Percentiles rank a stretch among this genome's conserved stretches.
phyloP scores from a whole-genome alignment of 441 rosid genomes.

The California macrophylla region DNA sequence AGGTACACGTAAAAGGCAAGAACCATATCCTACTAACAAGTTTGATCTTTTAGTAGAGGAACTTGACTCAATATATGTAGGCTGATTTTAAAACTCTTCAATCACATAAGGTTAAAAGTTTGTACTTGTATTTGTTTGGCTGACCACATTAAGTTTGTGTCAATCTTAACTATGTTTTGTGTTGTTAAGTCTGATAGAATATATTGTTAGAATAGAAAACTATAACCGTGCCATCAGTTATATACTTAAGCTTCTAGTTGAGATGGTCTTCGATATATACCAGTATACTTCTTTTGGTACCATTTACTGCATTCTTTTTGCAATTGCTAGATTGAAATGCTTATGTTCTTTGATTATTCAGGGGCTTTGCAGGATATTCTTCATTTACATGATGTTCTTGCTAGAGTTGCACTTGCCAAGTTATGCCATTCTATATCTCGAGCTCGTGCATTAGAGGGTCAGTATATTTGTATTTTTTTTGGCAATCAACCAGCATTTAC shows the following conservation, averaged over 20 bases:
- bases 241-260: not conserved
- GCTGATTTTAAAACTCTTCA: too few species aligned
- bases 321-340: conserved; percentile 17
- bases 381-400: conserved; percentile 98
- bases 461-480: conserved; percentile 19
- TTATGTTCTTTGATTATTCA: conserved; percentile 31
- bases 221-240: not conserved
- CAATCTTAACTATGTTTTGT: not conserved
- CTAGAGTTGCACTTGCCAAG: conserved; percentile 92
- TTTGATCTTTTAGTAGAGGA: too few species aligned
- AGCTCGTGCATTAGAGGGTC: conserved; percentile 95
- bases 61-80: too few species aligned
- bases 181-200: not conserved
- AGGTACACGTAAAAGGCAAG: too few species aligned
- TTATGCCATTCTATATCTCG: conserved; percentile 80
- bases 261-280: not conserved
- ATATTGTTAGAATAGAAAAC: not conserved
- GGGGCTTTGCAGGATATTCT: conserved; percentile 99
- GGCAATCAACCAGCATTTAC: not conserved
- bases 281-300: conserved; percentile 17
- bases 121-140: not conserved
- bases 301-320: conserved; percentile 2
- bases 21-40: too few species aligned
- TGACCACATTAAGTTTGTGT: not conserved
- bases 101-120: not conserved